Evolutionary conservation across 768 basidiomycete genomes (phyloP).

Genomic region (Pholiota molesta): DNA sequence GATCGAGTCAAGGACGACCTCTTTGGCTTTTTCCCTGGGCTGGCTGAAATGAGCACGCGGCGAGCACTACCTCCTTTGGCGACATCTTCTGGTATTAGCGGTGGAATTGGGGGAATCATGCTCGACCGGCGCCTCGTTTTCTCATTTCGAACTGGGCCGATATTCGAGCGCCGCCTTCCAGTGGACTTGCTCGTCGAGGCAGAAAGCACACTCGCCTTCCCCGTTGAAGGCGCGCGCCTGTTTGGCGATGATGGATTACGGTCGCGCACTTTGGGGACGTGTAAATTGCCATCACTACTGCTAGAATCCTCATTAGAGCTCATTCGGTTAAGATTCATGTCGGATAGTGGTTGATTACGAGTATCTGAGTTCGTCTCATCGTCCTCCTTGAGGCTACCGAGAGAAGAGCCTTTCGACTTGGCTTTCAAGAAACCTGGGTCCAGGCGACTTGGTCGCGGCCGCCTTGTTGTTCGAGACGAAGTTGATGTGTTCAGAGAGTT

Average conservation of each 20-base stretch:
- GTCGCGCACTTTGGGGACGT: slow-evolving; percentile 43
- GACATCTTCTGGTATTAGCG: slow-evolving; percentile 40
- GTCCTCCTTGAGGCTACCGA: slow-evolving; percentile 70
- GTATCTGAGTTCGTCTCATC: slow-evolving; percentile 54
- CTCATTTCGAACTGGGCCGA: slow-evolving; percentile 76
- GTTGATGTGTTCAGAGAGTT: slow-evolving; percentile 30
- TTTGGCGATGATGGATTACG: slow-evolving; percentile 44
- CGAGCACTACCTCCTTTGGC: slow-evolving; percentile 26
- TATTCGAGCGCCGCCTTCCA: slow-evolving; percentile 59
- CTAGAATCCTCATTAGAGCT: slow-evolving; percentile 34
- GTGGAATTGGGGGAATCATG: slow-evolving; percentile 71
- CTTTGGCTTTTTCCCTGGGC: slow-evolving; percentile 28
- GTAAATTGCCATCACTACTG: slow-evolving; percentile 32
- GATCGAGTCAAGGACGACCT: slow-evolving; percentile 26
- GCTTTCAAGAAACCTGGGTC: slow-evolving; percentile 72
- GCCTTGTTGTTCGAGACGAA: slow-evolving; percentile 38
- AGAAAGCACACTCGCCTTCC: slow-evolving; percentile 31
- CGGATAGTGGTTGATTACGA: slow-evolving; percentile 53
- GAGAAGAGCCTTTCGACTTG: slow-evolving; percentile 44
- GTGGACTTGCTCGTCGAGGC: slow-evolving; percentile 28
- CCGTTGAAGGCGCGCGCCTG: slow-evolving; percentile 55
- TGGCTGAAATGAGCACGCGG: slow-evolving; percentile 25
- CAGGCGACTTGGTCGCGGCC: slow-evolving; percentile 67
- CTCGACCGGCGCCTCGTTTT: slow-evolving; percentile 78
- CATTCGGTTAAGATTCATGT: slow-evolving; percentile 65